phyloP scores from a whole-genome alignment of 139 green algal genomes.

The Chlamydomonas sphaeroides region DNA sequence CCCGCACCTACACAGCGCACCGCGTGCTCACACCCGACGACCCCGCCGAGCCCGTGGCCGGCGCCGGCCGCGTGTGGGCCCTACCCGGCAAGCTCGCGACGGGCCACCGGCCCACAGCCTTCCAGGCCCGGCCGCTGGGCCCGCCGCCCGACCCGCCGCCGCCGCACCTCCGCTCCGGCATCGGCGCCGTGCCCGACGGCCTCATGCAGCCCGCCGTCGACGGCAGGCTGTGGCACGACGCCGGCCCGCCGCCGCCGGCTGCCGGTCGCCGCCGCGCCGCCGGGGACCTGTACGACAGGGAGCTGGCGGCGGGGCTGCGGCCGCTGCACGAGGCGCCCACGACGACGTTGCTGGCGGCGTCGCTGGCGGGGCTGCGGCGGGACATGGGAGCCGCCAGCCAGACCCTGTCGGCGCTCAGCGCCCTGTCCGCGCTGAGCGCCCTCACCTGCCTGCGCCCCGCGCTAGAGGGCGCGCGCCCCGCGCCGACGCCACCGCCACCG shows the following conservation, averaged over 20 bases:
- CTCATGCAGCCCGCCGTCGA: neutral
- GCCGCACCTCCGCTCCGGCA: neutral
- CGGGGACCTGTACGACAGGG: neutral
- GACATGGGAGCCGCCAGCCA: neutral
- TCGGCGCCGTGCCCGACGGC: neutral
- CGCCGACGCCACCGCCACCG: no score
- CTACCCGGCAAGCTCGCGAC: neutral
- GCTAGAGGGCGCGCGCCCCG: no score
- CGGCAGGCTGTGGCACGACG: neutral
- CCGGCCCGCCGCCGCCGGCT: no score
- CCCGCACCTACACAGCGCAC: no score
- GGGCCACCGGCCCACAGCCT: neutral
- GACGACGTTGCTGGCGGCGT: neutral
- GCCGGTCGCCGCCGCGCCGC: no score
- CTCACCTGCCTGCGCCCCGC: conserved; percentile 20
- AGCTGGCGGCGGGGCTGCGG: neutral
- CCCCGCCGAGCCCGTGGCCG: no score
- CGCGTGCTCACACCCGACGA: no score
- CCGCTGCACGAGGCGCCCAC: conserved; percentile 12
- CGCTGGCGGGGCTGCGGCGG: neutral
- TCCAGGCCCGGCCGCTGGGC: neutral
- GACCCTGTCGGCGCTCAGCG: neutral
- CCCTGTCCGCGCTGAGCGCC: neutral
- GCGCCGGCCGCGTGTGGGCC: no score
- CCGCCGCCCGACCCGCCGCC: neutral